Evolutionary conservation across 768 basidiomycete genomes (phyloP).

Genomic region (Podaxis rugospora): DNA sequence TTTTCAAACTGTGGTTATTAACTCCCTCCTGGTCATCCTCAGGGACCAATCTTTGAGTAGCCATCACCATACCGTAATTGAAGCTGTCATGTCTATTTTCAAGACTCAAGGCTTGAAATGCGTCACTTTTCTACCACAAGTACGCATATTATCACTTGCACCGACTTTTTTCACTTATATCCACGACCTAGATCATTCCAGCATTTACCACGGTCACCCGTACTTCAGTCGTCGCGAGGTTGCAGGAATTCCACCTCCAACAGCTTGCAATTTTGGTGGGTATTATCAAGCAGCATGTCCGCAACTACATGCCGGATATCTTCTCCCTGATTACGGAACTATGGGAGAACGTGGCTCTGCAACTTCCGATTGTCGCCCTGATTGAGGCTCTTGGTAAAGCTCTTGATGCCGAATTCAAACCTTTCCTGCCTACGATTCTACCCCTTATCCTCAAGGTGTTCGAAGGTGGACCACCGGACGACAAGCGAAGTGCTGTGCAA

Average conservation of each 20-base stretch:
- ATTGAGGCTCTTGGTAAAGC: constrained; percentile 92
- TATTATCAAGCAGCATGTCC: constrained; percentile 96
- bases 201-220: constrained; percentile 89
- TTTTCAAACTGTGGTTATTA: constrained; percentile 95
- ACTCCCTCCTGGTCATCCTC: constrained; percentile 78
- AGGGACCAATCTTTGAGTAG: constrained; percentile 84
- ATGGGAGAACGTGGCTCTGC: constrained; percentile 82
- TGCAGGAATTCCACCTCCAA: constrained; percentile 92
- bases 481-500: constrained; percentile 73
- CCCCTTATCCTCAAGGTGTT: constrained; percentile 89
- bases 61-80: constrained; percentile 91
- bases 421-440: constrained; percentile 86
- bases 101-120: constrained; percentile 97
- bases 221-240: constrained; percentile 62
- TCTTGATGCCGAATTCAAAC: constrained; percentile 95
- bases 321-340: constrained; percentile 84
- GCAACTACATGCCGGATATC: constrained; percentile 84
- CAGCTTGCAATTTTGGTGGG: constrained; percentile 93
- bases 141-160: constrained; percentile 24
- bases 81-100: constrained; percentile 98
- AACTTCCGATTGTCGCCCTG: constrained; percentile 87
- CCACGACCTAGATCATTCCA: constrained; percentile 71
- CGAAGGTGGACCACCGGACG: constrained; percentile 64
- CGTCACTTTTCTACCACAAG: constrained; percentile 92
- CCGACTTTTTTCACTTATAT: constrained; percentile 4